Conservation (phyloP, 73 alveolate species). For the Blepharisma stoltei region DNA sequence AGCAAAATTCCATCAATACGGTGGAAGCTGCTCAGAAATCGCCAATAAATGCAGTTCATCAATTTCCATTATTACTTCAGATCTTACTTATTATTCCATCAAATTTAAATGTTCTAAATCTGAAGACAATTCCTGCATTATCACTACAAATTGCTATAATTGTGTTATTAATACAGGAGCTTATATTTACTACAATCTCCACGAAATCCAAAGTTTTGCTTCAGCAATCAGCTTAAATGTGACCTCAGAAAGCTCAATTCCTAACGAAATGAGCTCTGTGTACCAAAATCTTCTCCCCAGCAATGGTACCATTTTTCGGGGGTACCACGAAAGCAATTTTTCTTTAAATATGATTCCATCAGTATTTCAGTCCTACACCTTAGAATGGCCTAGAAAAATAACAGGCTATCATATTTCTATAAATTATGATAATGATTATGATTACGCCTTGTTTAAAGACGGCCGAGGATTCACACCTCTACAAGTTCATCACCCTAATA, state of each 20-base stretch:
- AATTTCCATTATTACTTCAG: background rate
- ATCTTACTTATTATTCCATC: background rate
- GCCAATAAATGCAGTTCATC: background rate
- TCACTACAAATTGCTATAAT: background rate
- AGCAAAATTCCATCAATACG: background rate
- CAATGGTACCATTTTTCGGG: background rate
- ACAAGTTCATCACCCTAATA: too few species aligned
- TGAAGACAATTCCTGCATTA: background rate
- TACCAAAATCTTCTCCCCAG: background rate
- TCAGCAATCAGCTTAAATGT: background rate
- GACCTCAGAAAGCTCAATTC: background rate
- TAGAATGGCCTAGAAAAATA: background rate
- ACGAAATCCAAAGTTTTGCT: background rate
- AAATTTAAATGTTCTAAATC: background rate
- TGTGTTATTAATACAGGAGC: background rate
- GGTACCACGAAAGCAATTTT: background rate
- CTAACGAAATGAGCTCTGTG: background rate
- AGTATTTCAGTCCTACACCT: background rate
- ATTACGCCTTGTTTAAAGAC: too few species aligned
- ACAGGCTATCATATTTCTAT: background rate
- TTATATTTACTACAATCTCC: background rate
- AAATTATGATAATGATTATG: too few species aligned
- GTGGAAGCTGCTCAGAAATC: conserved; percentile 20
- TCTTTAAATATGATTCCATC: background rate
- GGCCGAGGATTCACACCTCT: too few species aligned